Percentiles rank a stretch among this genome's conserved stretches.
Evolutionary conservation across 1,284 basidiomycete genomes (phyloP).

Genomic region (Retiboletus flavoniger): DNA sequence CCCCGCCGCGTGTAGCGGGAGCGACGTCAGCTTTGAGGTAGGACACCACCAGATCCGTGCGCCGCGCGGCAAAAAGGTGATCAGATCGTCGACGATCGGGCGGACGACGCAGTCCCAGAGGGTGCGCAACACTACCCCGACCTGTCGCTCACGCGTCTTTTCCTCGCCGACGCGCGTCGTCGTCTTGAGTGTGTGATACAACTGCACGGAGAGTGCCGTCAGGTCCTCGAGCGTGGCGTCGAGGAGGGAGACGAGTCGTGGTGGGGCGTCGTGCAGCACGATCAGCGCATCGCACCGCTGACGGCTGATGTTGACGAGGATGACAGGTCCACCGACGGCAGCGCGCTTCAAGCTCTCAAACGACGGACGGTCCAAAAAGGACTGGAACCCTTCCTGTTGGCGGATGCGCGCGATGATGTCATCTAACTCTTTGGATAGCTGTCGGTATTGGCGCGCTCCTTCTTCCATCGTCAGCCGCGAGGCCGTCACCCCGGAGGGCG

Average conservation of each 20-base stretch:
- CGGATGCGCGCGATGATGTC: constrained; percentile 26
- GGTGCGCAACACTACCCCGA: constrained; percentile 22
- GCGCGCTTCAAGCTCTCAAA: constrained; percentile 28
- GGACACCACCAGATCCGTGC: constrained; percentile 48
- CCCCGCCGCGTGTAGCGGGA: constrained; percentile 45
- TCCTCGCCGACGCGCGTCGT: constrained; percentile 23
- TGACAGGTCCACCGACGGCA: constrained; percentile 38
- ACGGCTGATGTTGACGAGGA: constrained; percentile 35
- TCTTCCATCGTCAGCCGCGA: constrained; percentile 17
- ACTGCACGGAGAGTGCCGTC: constrained; percentile 8
- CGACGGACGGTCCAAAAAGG: constrained; percentile 28
- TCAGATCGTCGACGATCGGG: constrained; percentile 33
- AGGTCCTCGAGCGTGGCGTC: constrained; percentile 17
- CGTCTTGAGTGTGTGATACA: constrained; percentile 15
- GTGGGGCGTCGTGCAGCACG: constrained; percentile 19
- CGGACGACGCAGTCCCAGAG: constrained; percentile 36
- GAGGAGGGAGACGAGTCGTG: constrained; percentile 24
- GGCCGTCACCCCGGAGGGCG: neutral
- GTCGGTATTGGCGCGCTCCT: constrained; percentile 16
- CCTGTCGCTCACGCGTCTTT: constrained; percentile 21
- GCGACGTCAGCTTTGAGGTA: constrained; percentile 34
- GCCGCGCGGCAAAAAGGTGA: constrained; percentile 19
- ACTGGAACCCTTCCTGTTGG: constrained; percentile 25
- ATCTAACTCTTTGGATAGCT: constrained; percentile 20
- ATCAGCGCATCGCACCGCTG: constrained; percentile 35